Conservation (phyloP, 176 grass and related monocot genomes). For the Ananas comosus region DNA sequence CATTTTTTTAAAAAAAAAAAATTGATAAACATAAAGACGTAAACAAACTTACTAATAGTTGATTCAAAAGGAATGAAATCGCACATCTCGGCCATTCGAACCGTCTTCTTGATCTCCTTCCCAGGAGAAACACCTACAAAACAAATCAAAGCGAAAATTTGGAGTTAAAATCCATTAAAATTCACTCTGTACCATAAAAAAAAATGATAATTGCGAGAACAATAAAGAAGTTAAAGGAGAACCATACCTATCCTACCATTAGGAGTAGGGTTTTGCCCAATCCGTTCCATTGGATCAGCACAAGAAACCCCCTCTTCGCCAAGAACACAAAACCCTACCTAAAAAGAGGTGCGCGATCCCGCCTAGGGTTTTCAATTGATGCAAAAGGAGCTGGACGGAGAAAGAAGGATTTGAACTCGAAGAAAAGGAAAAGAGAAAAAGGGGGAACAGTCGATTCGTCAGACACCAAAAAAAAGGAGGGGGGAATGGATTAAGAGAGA, state of each 20-base stretch:
- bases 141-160: not conserved
- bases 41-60: constrained; percentile 21
- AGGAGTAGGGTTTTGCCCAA: not conserved
- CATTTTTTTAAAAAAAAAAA: not conserved
- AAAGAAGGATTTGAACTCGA: constrained; percentile 5
- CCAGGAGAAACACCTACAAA: not conserved
- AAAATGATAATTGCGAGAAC: not conserved
- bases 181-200: not conserved
- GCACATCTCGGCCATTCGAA: constrained; percentile 29
- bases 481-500: not conserved
- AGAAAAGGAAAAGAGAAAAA: not conserved
- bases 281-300: not conserved
- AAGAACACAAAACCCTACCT: no score
- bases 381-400: not conserved
- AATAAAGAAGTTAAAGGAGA: not conserved
- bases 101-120: constrained; percentile 28
- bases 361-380: not conserved
- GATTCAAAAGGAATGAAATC: constrained; percentile 21
- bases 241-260: not conserved
- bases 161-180: not conserved
- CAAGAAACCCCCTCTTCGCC: not conserved
- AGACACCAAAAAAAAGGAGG: not conserved
- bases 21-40: not conserved
- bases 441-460: not conserved
- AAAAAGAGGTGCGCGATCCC: not conserved